Percentiles rank a stretch among this genome's conserved stretches.
Evolutionary conservation across 169 alveolate genomes (phyloP).

Genomic region (Plasmodium berghei): DNA sequence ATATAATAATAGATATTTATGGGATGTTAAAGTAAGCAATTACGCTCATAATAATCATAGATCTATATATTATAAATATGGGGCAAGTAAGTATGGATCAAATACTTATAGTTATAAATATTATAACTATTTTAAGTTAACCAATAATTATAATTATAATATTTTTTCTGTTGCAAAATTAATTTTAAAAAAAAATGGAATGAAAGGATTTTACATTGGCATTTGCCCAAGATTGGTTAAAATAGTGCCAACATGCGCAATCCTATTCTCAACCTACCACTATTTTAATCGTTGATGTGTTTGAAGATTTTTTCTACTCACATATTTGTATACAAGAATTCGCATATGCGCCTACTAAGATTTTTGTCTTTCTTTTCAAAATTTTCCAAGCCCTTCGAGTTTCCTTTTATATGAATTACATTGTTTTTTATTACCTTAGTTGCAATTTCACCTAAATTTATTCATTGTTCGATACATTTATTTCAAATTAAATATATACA

Average conservation of each 20-base stretch:
- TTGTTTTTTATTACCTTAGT: too few species aligned
- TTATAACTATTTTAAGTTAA: conserved; percentile 57
- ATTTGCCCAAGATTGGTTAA: conserved; percentile 78
- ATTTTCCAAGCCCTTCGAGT: too few species aligned
- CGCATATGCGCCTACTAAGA: not conserved
- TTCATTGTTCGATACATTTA: too few species aligned
- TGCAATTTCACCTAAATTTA: too few species aligned
- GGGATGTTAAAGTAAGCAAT: conserved; percentile 66
- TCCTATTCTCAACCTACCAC: conserved; percentile 75
- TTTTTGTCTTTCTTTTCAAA: too few species aligned
- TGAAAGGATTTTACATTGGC: conserved; percentile 73
- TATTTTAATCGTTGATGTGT: conserved; percentile 55
- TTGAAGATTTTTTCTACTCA: not conserved
- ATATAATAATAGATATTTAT: conserved; percentile 56
- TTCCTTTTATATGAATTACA: too few species aligned
- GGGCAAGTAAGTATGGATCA: conserved; percentile 63
- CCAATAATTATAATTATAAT: conserved; percentile 67
- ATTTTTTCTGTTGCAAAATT: conserved; percentile 50
- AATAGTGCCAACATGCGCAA: conserved; percentile 79
- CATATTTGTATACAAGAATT: not conserved
- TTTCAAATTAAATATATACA: too few species aligned
- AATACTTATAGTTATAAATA: conserved; percentile 66
- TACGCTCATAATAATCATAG: conserved; percentile 68
- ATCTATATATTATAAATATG: conserved; percentile 66
- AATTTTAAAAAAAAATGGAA: conserved; percentile 67